A percentile compares a stretch with the other conserved stretches of the same genome.
These are phyloP conservation scores for Xylaria nigripes DNA, from an alignment of 495 filamentous ascomycete species.

Conservation along the genomic window DNA sequence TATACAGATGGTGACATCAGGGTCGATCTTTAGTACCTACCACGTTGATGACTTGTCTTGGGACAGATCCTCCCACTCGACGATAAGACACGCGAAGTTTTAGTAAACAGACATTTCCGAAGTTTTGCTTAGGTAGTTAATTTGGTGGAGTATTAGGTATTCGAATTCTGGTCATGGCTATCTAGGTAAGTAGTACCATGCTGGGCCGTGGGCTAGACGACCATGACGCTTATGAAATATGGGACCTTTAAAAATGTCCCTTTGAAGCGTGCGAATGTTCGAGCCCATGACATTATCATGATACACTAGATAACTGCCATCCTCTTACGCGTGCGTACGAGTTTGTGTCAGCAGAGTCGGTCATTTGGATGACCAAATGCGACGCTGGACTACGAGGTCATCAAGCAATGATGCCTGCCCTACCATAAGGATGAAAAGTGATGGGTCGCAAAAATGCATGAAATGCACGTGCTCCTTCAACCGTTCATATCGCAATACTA, in stretches of 20 bases:
- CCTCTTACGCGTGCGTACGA: neutral
- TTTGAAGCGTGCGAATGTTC: neutral
- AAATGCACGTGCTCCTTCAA: neutral
- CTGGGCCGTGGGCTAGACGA: neutral
- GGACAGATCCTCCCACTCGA: neutral
- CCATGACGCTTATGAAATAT: neutral
- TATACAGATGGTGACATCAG: neutral
- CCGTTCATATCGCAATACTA: neutral
- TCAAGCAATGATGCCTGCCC: neutral
- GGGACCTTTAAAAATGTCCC: neutral
- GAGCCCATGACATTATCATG: neutral
- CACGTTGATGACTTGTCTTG: conserved; percentile 5
- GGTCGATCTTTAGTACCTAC: neutral
- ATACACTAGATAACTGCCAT: neutral
- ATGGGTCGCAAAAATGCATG: neutral
- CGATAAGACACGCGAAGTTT: neutral
- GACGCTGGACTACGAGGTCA: neutral
- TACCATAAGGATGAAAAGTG: neutral
- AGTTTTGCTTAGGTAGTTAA: too few relatives aligned
- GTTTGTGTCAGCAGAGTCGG: conserved; percentile 3
- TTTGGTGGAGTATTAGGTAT: neutral
- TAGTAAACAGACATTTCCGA: too few relatives aligned
- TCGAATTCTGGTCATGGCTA: neutral
- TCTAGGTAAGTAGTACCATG: too few relatives aligned
- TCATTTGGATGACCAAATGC: neutral